A percentile compares a stretch with the other conserved stretches of the same genome.
phyloP scores from a whole-genome alignment of 257 asterid genomes.

The Gentiana straminea region DNA sequence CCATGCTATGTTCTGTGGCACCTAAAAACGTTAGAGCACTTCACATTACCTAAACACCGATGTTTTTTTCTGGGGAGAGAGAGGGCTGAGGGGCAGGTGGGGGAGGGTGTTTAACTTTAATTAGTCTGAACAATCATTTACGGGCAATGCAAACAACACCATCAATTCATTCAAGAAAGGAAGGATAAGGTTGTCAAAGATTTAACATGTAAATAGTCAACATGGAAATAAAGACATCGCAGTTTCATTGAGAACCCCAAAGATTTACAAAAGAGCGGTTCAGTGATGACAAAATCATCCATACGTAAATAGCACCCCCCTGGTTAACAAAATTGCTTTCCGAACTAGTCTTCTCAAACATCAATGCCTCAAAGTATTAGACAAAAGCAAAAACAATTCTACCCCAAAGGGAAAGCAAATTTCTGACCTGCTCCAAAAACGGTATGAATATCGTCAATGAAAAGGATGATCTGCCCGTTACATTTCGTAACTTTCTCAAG shows the following conservation, averaged over 20 bases:
- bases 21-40: constrained; percentile 27
- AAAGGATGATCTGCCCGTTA: constrained; percentile 80
- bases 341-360: background rate
- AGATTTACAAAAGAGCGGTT: no score
- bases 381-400: background rate
- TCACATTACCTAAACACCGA: background rate
- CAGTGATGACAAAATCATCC: no score
- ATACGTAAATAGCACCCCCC: no score
- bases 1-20: constrained; percentile 94
- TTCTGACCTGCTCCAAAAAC: constrained; percentile 91
- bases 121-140: background rate
- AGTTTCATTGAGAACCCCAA: no score
- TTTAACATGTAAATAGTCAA: no score
- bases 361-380: background rate
- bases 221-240: no score
- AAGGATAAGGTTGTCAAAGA: background rate
- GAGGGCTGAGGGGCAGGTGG: background rate
- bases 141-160: background rate
- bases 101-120: background rate
- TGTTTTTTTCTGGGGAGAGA: no score
- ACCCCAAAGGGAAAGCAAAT: background rate
- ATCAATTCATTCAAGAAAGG: no score
- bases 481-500: constrained; percentile 93
- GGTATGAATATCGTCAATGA: constrained; percentile 93
- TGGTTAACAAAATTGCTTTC: no score